Conservation (phyloP, 306 rosid genomes). For the Benincasa hispida region DNA sequence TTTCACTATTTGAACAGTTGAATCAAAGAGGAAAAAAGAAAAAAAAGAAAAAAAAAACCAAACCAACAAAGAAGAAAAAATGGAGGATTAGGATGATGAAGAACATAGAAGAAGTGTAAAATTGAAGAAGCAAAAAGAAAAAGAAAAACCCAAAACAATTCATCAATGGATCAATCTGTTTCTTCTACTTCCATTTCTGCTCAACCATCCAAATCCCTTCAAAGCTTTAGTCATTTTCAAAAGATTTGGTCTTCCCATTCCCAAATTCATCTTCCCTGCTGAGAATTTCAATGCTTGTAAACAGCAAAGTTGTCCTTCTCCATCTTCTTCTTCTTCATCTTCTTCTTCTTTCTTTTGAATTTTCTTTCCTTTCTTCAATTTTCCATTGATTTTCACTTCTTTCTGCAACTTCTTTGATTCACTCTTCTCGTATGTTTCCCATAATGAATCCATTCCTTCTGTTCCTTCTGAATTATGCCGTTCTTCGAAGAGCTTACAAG, state of each 20-base stretch:
- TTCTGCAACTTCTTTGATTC: conserved; percentile 17
- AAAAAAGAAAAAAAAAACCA: background rate
- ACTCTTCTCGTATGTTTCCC: conserved; percentile 59
- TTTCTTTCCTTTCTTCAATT: background rate
- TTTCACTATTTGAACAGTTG: background rate
- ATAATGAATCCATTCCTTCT: conserved; percentile 88
- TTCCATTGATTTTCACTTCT: conserved; percentile 28
- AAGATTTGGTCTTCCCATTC: conserved; percentile 74
- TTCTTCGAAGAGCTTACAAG: conserved; percentile 92
- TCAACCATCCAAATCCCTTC: conserved; percentile 75
- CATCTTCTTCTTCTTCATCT: conserved; percentile 22
- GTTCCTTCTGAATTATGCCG: conserved; percentile 40
- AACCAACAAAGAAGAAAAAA: background rate
- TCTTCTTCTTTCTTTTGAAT: conserved; percentile 17
- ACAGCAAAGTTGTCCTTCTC: conserved; percentile 47
- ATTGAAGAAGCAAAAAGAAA: background rate
- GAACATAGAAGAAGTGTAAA: background rate
- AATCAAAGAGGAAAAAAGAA: background rate
- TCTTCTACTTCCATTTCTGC: background rate
- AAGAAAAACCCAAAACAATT: background rate
- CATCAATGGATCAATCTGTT: background rate
- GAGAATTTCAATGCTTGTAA: conserved; percentile 87
- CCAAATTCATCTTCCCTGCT: conserved; percentile 82
- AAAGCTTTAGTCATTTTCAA: conserved; percentile 75
- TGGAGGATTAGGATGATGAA: background rate